Evolutionary conservation across 192 early-diverging fungal species (phyloP), one percentile per base, ranked within the genome.

Genomic region (Backusella morwellensis): DNA sequence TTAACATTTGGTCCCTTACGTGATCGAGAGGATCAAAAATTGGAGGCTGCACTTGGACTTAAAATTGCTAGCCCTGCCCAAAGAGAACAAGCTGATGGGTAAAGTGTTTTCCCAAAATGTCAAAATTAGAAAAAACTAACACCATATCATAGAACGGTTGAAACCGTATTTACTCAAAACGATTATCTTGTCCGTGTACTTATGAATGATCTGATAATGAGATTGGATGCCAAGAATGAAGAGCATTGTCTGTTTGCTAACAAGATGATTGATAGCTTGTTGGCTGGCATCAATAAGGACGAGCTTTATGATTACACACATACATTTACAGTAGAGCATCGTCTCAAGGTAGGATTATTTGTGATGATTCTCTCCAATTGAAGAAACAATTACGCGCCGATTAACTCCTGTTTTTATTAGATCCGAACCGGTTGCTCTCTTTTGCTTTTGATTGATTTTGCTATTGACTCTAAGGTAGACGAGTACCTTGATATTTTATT

Each of bases 141-240:
- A 29, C 32, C 42, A 63, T 42, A 67, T 34, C 36, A 19, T 74
- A 81, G 80, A 50, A 77, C 77, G 15, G 80, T 59, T 12, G 77
- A 75, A 52, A 73, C 70, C 6, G 17, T 75, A 15, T 78, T 82
- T 23, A 79, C 36, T 40, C 78, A 77, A 54, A 82, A 84, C 47
- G 90, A 91, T 66, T 90, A 89, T 66, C 54, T 77, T 35, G 83
- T 90, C 14, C 83, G 90, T 8, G 85, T 91, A 6, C 35, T 75
- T 54, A 84, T 82, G 75, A 88, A 84, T 66, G 80, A 75, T 29
- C 21, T 91, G 11, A 66, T 91, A n/a, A 21, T 81, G 12, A 78
- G 78, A 21, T 66, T 90, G 17, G 75, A 87, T n/a, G 34, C 32
- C 0, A 71, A 47, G 7, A 75, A 75, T 34, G 35, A 71, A 11